Base-by-base conservation (phyloP, 2,329 filamentous ascomycete species). In the Aureobasidium sp. region DNA sequence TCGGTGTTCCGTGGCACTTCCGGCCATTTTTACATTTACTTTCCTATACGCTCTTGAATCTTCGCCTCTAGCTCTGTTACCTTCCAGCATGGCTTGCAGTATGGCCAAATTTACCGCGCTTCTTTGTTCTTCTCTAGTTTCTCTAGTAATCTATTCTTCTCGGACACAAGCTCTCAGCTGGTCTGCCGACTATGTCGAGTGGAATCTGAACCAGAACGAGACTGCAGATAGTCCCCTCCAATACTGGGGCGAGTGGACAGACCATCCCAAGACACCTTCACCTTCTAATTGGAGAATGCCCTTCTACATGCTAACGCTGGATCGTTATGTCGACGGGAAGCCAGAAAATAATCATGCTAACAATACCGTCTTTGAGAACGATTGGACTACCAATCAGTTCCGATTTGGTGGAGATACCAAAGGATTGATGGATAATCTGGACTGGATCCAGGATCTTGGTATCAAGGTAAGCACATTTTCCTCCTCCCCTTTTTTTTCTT, bases 281-380 rank as follows among this genome's bases (percentile, higher is more conserved):
- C 85, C 85, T 1, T 69, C 74, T 0, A 87, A 84, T 66, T 88
- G 85, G 85, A 78, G 85, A 36, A 80, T 87, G 64, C 85, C 85
- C 0, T 83, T 87, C 68, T 88, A 87, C 70, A 85, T 83, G 8
- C 73, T 87, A 47, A 86, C 86, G 68, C 72, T 86, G 10, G 85
- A 87, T 70, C 77, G 83, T 64, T 87, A 82, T 67, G 83, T 85
- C 46, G 87, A 87, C 67, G 85, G 85, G 20, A 80, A 87, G 66
- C 84, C 85, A 8, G 76, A 76, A 1, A 87, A 87, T 69, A 84
- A 87, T 68, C 84, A 87, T 68, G 71, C 79, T 37, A 87, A 87
- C 69, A 79, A 77, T 3, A 86, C 84, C 0, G 65, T 77, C 4
- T 87, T 81, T 69, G 84, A 87, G 68, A 82, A 84, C 70, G 84